phyloP scores from a whole-genome alignment of 768 basidiomycete species.

The Naganishia antarctica region DNA sequence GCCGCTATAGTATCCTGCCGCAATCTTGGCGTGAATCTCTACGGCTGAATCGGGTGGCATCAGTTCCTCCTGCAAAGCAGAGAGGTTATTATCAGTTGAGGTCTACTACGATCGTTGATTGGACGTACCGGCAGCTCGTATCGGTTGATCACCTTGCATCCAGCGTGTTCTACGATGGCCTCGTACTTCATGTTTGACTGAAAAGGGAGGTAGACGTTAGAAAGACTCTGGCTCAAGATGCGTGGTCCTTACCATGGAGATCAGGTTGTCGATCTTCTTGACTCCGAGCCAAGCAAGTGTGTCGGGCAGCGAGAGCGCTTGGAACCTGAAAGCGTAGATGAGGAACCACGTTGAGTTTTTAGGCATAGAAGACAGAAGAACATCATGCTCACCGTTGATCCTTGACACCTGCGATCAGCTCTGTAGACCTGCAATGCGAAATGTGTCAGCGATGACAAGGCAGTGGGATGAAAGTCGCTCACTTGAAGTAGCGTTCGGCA shows the following conservation, averaged over 20 bases:
- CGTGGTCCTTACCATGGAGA: slow-evolving; percentile 49
- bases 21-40: slow-evolving; percentile 87
- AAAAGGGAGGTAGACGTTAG: slow-evolving; percentile 32
- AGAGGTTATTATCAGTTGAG: background rate
- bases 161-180: slow-evolving; percentile 74
- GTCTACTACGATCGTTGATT: background rate
- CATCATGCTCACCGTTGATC: slow-evolving; percentile 33
- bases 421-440: slow-evolving; percentile 55
- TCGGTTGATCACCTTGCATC: slow-evolving; percentile 71
- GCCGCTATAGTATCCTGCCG: slow-evolving; percentile 83
- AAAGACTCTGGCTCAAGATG: slow-evolving; percentile 77
- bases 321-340: slow-evolving; percentile 66
- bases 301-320: slow-evolving; percentile 83
- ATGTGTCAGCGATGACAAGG: background rate
- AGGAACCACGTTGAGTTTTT: no score
- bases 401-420: slow-evolving; percentile 80
- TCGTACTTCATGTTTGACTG: slow-evolving; percentile 72
- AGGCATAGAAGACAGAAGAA: no score
- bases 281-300: slow-evolving; percentile 93
- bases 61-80: slow-evolving; percentile 56
- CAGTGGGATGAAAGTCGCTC: background rate
- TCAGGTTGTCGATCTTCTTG: slow-evolving; percentile 80
- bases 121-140: slow-evolving; percentile 71
- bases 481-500: slow-evolving; percentile 86
- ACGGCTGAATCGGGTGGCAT: slow-evolving; percentile 74